Evolutionary conservation across 257 asterid species (phyloP).

Genomic region (Solanum clarkiae): DNA sequence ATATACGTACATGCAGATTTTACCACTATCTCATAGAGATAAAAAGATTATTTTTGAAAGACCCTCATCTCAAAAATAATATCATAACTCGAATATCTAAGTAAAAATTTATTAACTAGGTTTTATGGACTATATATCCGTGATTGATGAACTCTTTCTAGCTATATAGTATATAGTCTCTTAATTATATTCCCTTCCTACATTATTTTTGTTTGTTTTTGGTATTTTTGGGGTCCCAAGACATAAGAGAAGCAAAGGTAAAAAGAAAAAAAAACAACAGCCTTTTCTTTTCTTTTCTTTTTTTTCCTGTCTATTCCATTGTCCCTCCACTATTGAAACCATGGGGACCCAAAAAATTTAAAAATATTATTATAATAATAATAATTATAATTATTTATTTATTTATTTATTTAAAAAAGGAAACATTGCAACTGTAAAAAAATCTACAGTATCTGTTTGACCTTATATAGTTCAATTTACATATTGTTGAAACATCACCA

Average conservation of each 20-base stretch:
- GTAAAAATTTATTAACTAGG: background rate
- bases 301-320: background rate
- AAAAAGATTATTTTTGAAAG: too few species aligned
- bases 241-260: background rate
- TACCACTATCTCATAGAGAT: too few species aligned
- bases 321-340: background rate
- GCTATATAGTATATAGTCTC: background rate
- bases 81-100: background rate
- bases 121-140: background rate
- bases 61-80: too few species aligned
- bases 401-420: background rate
- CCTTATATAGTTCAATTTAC: background rate
- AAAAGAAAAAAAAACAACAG: background rate
- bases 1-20: too few species aligned
- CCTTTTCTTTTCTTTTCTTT: background rate
- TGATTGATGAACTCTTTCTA: background rate
- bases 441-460: background rate
- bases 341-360: background rate
- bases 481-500: background rate
- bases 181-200: background rate
- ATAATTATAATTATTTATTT: too few species aligned
- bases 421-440: background rate
- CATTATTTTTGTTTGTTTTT: background rate
- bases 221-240: background rate
- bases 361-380: too few species aligned